Conservation (phyloP, 2,329 filamentous ascomycete genomes). For the Cercospora nicotianae region DNA sequence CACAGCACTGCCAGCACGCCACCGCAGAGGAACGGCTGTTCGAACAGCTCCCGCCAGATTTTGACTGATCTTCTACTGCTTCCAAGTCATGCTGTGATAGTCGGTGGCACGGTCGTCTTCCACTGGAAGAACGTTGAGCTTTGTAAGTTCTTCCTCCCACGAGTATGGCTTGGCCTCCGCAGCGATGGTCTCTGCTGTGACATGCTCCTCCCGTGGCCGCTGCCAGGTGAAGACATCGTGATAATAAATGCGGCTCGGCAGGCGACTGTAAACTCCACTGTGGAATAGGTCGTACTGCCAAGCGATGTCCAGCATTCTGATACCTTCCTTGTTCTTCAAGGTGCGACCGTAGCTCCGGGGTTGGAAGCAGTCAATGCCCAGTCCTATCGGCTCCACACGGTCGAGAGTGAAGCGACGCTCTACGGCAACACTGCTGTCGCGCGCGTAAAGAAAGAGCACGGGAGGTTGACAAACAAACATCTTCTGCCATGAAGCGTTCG, state of each 20-base stretch:
- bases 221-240: neutral
- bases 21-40: neutral
- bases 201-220: neutral
- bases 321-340: neutral
- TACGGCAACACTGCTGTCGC: neutral
- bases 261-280: neutral
- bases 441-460: neutral
- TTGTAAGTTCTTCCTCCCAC: neutral
- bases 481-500: slow-evolving; percentile 4
- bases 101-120: neutral
- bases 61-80: neutral
- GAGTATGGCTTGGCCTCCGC: neutral
- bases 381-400: neutral
- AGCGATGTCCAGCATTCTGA: neutral
- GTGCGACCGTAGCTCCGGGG: neutral
- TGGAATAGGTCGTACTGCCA: neutral
- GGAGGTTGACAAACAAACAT: slow-evolving; percentile 9
- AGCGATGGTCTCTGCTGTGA: neutral
- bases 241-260: neutral
- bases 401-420: neutral
- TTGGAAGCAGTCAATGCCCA: neutral
- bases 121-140: neutral
- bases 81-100: neutral
- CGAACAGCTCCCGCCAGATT: neutral
- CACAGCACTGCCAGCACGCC: neutral